Conservation (phyloP, 805 yeast species). For the Isabelozyma pseudorhagii region DNA sequence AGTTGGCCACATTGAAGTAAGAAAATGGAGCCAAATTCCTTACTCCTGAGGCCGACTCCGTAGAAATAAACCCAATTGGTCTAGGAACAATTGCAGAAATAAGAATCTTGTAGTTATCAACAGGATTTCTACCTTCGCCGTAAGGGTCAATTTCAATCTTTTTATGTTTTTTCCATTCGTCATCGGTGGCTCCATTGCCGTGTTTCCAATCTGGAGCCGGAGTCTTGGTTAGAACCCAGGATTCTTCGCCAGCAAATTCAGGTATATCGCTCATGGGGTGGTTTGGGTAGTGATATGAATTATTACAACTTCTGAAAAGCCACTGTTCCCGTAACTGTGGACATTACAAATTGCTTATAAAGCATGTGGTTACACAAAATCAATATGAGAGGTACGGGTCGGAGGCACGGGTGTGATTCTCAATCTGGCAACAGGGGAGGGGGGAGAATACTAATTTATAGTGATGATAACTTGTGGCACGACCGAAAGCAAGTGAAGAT, state of each 20-base stretch:
- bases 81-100: slow-evolving; percentile 56
- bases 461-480: too few relatives aligned
- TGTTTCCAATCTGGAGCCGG: slow-evolving; percentile 38
- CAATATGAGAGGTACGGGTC: background rate
- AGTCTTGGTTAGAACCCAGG: slow-evolving; percentile 19
- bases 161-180: slow-evolving; percentile 42
- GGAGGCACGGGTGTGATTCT: background rate
- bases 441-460: too few relatives aligned
- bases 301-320: too few relatives aligned
- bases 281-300: too few relatives aligned
- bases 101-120: slow-evolving; percentile 48
- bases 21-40: slow-evolving; percentile 61
- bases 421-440: too few relatives aligned
- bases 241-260: background rate
- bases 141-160: slow-evolving; percentile 51
- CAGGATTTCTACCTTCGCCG: slow-evolving; percentile 35
- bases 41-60: slow-evolving; percentile 40
- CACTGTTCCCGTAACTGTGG: too few relatives aligned
- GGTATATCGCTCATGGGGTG: background rate
- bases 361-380: too few relatives aligned
- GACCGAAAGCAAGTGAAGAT: too few relatives aligned
- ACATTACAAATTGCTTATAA: background rate
- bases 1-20: slow-evolving; percentile 44
- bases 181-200: slow-evolving; percentile 46
- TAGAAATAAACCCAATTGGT: slow-evolving; percentile 58